Conservation (phyloP, 2,329 filamentous ascomycete species). For the Arthroderma uncinatum region DNA sequence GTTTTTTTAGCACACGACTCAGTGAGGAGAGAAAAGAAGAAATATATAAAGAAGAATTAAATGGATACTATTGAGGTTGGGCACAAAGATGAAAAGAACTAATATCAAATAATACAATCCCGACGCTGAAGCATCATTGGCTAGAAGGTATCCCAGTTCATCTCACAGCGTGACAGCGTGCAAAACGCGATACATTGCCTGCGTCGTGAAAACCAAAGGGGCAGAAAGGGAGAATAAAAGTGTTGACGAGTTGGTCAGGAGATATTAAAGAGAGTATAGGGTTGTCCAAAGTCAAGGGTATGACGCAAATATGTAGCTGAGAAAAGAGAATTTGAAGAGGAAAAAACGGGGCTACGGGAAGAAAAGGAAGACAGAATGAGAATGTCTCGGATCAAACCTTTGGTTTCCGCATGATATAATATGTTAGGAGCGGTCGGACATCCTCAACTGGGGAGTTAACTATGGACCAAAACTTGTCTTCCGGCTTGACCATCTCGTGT, state of each 20-base stretch:
- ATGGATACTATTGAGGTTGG: neutral
- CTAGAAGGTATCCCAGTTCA: neutral
- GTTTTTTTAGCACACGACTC: neutral
- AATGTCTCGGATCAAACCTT: neutral
- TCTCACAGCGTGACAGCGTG: neutral
- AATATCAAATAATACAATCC: conserved; percentile 2
- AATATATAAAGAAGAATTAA: neutral
- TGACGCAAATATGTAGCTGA: conserved; percentile 1
- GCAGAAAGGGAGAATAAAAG: neutral
- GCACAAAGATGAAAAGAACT: neutral
- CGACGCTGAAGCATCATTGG: neutral
- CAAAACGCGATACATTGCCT: neutral
- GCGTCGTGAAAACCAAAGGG: neutral
- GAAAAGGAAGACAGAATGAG: neutral
- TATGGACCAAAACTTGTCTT: conserved; percentile 23
- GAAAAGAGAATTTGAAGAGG: neutral
- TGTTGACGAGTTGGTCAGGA: neutral
- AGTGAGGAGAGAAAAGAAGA: neutral
- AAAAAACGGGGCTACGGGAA: neutral
- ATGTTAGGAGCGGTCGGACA: conserved; percentile 27
- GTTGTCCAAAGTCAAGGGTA: neutral
- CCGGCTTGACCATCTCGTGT: conserved; percentile 20
- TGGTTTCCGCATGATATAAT: conserved; percentile 24
- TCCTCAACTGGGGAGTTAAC: conserved; percentile 23
- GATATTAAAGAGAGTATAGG: neutral